Evolutionary conservation across 371 early-diverging fungal species (phyloP), one percentile per base, ranked within the genome.

Genomic region (Nosema granulosis): DNA sequence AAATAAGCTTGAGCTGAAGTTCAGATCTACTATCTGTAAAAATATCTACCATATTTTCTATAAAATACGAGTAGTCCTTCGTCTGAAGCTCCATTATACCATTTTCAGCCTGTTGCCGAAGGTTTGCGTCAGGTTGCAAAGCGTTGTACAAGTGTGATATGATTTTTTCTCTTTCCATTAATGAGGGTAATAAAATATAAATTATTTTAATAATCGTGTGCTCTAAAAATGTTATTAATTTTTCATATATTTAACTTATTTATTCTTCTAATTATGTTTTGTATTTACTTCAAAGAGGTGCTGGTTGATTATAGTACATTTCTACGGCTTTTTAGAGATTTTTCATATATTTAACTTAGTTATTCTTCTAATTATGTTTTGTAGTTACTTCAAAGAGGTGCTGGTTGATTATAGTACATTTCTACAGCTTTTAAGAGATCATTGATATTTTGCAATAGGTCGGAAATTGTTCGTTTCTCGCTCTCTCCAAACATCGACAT

Each of bases 81-180:
- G 73, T 37, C 26, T 72, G 73, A 1, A 72, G 26, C 24, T 72
- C 73, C 26, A 57, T 35, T 32, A 72, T 72, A 34, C 34, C 22
- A 3, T 51, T 49, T 32, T 72, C 73, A 34, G 73, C 61, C 37
- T 51, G 34, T 62, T 57, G 59, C 32, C 73, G 50, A 20, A 62
- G n/a, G 1, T 22, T 11, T 4, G 52, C 50, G 52, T 72, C 62
- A 20, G 73, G 62, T 12, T 49, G 28, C 50, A 72, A 51, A 24
- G 62, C 73, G 22, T 72, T 62, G 52, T 61, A 72, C 0, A 72
- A 51, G 51, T 63, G 63, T 32, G 52, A n/a, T 22, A 62, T 63
- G 12, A 72, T 61, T 43, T 61, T 63, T 61, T 62, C 43, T 32
- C 73, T 51, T 50, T 72, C 73, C 73, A 72, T 72, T 59, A 3